These are phyloP conservation scores for Dioszegia crocea DNA, from an alignment of 768 basidiomycete genomes.

Conservation along the genomic window DNA sequence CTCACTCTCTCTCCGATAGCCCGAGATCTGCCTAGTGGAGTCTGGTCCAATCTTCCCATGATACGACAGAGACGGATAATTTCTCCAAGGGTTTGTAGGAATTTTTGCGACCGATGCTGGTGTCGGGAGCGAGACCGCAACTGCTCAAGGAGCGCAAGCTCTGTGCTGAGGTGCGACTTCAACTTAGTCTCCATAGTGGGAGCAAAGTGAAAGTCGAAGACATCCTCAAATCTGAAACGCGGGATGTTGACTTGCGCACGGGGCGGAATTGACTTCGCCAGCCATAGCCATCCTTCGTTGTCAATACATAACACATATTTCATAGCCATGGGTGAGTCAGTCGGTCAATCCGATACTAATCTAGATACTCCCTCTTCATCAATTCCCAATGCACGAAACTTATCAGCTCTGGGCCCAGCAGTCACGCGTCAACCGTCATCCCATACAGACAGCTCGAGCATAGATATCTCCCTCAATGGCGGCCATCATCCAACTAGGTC, in stretches of 20 bases:
- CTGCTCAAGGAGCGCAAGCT: slow-evolving; percentile 8
- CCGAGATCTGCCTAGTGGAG: too few species aligned
- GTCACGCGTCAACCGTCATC: not conserved
- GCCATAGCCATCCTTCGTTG: too few species aligned
- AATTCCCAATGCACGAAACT: not conserved
- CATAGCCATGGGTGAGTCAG: too few species aligned
- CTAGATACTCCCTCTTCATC: not conserved
- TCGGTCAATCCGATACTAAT: too few species aligned
- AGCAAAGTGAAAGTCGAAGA: too few species aligned
- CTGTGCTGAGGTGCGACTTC: too few species aligned
- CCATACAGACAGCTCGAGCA: not conserved
- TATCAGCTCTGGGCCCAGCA: not conserved
- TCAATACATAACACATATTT: too few species aligned
- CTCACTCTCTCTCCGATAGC: too few species aligned
- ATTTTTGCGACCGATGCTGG: slow-evolving; percentile 36
- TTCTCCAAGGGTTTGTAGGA: slow-evolving; percentile 21
- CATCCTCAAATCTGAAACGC: not conserved
- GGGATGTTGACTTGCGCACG: too few species aligned
- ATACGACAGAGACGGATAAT: slow-evolving; percentile 20
- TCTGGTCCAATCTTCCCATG: too few species aligned
- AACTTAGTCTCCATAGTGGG: too few species aligned
- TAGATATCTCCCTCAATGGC: not conserved
- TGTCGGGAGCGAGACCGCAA: slow-evolving; percentile 21
- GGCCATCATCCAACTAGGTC: not conserved
- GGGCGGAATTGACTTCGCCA: too few species aligned